phyloP scores from a whole-genome alignment of 2,329 filamentous ascomycete genomes.

The Cladosporium phlei region DNA sequence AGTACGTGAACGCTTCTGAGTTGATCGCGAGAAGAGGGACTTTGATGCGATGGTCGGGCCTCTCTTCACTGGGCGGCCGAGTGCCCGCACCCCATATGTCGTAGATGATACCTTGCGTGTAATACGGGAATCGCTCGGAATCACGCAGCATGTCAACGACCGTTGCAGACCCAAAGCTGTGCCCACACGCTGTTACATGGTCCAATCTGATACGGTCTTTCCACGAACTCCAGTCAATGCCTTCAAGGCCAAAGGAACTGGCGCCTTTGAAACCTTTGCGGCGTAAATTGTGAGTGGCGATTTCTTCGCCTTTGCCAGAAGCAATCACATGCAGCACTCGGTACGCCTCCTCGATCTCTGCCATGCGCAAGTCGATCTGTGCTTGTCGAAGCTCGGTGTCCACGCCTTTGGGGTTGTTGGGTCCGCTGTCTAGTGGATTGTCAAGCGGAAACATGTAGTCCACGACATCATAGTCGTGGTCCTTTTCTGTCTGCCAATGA shows the following conservation, averaged over 20 bases:
- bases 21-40: conserved; percentile 60
- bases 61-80: conserved; percentile 37
- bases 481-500: conserved; percentile 21
- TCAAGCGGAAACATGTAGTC: conserved; percentile 61
- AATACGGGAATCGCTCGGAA: conserved; percentile 50
- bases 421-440: conserved; percentile 43
- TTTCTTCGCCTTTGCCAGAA: conserved; percentile 48
- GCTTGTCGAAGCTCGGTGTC: conserved; percentile 56
- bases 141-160: conserved; percentile 57
- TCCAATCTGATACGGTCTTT: conserved; percentile 51
- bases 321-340: conserved; percentile 53
- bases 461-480: conserved; percentile 27
- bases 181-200: conserved; percentile 58
- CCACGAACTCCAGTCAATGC: conserved; percentile 56
- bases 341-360: conserved; percentile 62
- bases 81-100: conserved; percentile 59
- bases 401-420: conserved; percentile 56
- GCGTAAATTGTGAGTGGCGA: conserved; percentile 52
- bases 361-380: conserved; percentile 59
- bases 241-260: conserved; percentile 55
- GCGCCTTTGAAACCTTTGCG: conserved; percentile 55
- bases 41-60: conserved; percentile 42
- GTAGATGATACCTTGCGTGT: conserved; percentile 61
- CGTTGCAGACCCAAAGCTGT: conserved; percentile 64
- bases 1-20: conserved; percentile 66